Percentiles rank a stretch among this genome's conserved stretches.
Evolutionary conservation across 2,329 filamentous ascomycete species (phyloP).

Genomic region (Albifimbria verrucaria): DNA sequence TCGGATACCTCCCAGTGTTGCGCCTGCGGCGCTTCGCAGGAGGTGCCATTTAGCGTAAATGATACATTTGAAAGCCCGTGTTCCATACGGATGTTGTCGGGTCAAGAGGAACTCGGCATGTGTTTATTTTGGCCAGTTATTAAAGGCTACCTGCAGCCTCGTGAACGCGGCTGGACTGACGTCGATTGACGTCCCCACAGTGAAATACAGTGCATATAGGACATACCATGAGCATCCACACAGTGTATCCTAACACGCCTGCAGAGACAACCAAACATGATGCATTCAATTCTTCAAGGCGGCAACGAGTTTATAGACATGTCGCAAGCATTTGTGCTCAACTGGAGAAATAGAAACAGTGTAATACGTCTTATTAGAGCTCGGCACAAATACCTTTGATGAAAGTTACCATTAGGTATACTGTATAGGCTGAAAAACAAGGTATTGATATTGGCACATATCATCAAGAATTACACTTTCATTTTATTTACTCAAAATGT

Average conservation of each 20-base stretch:
- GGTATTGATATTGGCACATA: too few relatives aligned
- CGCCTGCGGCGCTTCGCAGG: constrained; percentile 57
- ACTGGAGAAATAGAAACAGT: too few relatives aligned
- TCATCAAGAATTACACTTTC: too few relatives aligned
- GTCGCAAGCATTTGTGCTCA: too few relatives aligned
- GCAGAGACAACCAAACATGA: too few relatives aligned
- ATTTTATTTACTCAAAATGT: constrained; percentile 24
- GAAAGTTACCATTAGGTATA: too few relatives aligned
- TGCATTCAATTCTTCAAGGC: too few relatives aligned
- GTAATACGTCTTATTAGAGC: too few relatives aligned
- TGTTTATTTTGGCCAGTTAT: constrained; percentile 6
- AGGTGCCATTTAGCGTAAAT: constrained; percentile 48
- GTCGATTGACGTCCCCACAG: constrained; percentile 14
- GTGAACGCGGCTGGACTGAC: constrained; percentile 9
- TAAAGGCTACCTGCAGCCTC: constrained; percentile 12
- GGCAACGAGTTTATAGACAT: too few relatives aligned
- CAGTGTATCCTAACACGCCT: too few relatives aligned
- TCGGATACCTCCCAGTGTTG: constrained; percentile 47
- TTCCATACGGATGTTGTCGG: constrained; percentile 14
- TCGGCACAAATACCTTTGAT: too few relatives aligned
- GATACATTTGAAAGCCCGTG: constrained; percentile 21
- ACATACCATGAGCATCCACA: background rate
- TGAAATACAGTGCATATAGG: constrained; percentile 11
- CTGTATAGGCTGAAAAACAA: too few relatives aligned
- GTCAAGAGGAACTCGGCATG: background rate